These are phyloP conservation scores for Phytophthora quininea DNA, from an alignment of 352 stramenopile genomes.

Conservation along the genomic window DNA sequence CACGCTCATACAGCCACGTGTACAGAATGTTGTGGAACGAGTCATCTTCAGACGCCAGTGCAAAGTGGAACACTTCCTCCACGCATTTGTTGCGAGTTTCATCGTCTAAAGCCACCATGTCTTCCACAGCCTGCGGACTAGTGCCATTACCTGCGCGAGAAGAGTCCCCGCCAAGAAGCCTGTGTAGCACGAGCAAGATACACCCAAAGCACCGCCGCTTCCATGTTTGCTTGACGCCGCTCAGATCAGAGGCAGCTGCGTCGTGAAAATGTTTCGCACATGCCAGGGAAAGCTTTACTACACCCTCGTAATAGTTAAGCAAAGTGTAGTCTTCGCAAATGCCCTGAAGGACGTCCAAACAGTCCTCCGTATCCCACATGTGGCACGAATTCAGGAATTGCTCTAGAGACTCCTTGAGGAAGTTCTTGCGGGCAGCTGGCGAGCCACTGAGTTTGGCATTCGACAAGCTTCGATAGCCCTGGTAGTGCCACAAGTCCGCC, in stretches of 20 bases:
- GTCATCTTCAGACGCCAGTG: constrained; percentile 72
- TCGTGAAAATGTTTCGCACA: constrained; percentile 84
- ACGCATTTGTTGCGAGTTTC: constrained; percentile 67
- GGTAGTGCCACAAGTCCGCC: constrained; percentile 82
- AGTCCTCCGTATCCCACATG: constrained; percentile 86
- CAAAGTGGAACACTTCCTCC: constrained; percentile 79
- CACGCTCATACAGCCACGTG: constrained; percentile 84
- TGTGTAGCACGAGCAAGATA: constrained; percentile 72
- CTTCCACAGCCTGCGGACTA: constrained; percentile 73
- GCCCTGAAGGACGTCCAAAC: constrained; percentile 71
- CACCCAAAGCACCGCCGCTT: constrained; percentile 82
- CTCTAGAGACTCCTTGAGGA: constrained; percentile 72
- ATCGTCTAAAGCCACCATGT: constrained; percentile 79
- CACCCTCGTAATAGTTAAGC: constrained; percentile 85
- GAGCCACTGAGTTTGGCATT: constrained; percentile 76
- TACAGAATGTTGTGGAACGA: constrained; percentile 84
- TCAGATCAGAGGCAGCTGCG: constrained; percentile 65
- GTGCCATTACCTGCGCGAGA: constrained; percentile 12
- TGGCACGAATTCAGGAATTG: constrained; percentile 86
- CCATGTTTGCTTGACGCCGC: constrained; percentile 65
- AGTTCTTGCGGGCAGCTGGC: constrained; percentile 60
- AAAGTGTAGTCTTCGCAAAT: constrained; percentile 86
- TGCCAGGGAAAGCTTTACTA: constrained; percentile 81
- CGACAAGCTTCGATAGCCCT: constrained; percentile 85
- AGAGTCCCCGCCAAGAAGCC: constrained; percentile 43